A percentile compares a stretch with the other conserved stretches of the same genome.
phyloP scores from a whole-genome alignment of 1,139 yeast species.

The Debaryomyces robertsiae region DNA sequence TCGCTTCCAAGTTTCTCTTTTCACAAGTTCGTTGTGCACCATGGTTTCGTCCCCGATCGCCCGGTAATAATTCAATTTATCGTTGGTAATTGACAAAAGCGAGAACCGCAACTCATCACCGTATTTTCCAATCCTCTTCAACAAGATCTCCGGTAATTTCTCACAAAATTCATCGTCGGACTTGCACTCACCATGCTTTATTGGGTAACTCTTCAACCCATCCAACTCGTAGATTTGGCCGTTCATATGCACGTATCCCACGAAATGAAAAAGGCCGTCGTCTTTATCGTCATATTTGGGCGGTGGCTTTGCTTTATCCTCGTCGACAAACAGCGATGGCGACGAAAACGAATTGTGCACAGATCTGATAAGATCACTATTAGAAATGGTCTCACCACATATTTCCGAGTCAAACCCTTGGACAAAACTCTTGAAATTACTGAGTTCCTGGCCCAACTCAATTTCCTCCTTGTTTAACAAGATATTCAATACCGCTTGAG shows the following conservation, averaged over 20 bases:
- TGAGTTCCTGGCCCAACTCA: slow-evolving; percentile 53
- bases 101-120: slow-evolving; percentile 60
- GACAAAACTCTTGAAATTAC: slow-evolving; percentile 54
- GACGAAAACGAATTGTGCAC: slow-evolving; percentile 68
- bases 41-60: slow-evolving; percentile 40
- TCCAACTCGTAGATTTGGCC: slow-evolving; percentile 65
- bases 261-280: slow-evolving; percentile 64
- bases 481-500: slow-evolving; percentile 70
- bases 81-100: slow-evolving; percentile 57
- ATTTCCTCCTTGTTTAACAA: slow-evolving; percentile 46
- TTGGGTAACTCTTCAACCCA: slow-evolving; percentile 63
- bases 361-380: slow-evolving; percentile 58
- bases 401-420: slow-evolving; percentile 57
- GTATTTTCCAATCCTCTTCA: slow-evolving; percentile 48
- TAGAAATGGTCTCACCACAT: slow-evolving; percentile 65
- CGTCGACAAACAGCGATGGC: slow-evolving; percentile 55
- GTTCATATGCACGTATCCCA: slow-evolving; percentile 53
- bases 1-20: slow-evolving; percentile 40
- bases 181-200: slow-evolving; percentile 50
- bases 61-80: slow-evolving; percentile 44
- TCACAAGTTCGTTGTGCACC: slow-evolving; percentile 31
- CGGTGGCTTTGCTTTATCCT: slow-evolving; percentile 31
- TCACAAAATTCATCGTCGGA: slow-evolving; percentile 44
- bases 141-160: slow-evolving; percentile 47
- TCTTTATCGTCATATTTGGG: slow-evolving; percentile 41